Conservation (phyloP, 768 basidiomycete genomes). For the Lactarius hatsudake region DNA sequence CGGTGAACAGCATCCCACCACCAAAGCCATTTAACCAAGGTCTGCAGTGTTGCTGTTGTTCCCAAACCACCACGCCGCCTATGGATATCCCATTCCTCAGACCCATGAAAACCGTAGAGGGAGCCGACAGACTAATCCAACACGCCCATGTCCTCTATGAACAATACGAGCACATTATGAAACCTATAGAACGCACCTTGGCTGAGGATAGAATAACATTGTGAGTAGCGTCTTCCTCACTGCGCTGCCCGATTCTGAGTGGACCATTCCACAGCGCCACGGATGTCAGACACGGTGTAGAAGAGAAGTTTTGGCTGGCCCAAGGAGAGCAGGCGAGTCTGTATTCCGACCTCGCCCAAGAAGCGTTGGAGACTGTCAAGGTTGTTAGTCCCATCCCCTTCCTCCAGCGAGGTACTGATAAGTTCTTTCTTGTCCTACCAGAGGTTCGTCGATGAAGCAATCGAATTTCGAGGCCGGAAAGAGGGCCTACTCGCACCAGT, state of each 20-base stretch:
- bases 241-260: background rate
- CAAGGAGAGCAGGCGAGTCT: background rate
- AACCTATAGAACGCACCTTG: background rate
- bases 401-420: background rate
- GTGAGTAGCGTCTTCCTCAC: background rate
- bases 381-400: background rate
- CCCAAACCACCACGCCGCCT: background rate
- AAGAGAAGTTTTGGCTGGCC: background rate
- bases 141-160: background rate
- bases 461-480: conserved; percentile 9
- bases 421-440: background rate
- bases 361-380: conserved; percentile 7
- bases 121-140: background rate
- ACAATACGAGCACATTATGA: background rate
- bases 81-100: background rate
- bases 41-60: background rate
- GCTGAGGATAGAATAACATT: background rate
- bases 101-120: background rate
- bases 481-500: background rate
- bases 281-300: background rate
- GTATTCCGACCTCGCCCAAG: conserved; percentile 2
- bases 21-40: background rate
- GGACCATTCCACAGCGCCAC: background rate
- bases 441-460: background rate
- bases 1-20: background rate